Conservation (phyloP, 441 rosid genomes). For the Raphanus hybrid region DNA sequence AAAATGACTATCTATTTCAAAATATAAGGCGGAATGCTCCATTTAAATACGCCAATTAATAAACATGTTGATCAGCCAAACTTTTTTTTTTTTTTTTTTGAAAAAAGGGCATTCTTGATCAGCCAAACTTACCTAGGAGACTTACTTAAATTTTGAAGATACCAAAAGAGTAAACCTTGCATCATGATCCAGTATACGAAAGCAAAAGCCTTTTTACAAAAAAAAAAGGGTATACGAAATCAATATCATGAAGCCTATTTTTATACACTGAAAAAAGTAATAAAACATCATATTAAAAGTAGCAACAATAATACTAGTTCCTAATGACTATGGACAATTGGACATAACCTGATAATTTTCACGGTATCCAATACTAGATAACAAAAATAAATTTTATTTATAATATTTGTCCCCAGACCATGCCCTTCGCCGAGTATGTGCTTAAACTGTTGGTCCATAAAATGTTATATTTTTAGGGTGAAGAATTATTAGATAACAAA, state of each 20-base stretch:
- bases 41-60: neutral
- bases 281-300: constrained; percentile 36
- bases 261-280: constrained; percentile 41
- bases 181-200: constrained; percentile 24
- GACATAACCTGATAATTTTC: constrained; percentile 39
- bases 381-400: constrained; percentile 5
- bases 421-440: constrained; percentile 32
- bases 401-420: constrained; percentile 34
- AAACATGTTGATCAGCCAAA: neutral
- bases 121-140: constrained; percentile 1
- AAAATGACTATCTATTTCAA: neutral
- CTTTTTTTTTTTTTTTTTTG: neutral
- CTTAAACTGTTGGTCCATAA: constrained; percentile 36
- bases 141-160: constrained; percentile 1
- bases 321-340: constrained; percentile 28
- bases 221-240: neutral
- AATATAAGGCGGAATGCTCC: neutral
- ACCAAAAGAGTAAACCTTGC: constrained; percentile 14
- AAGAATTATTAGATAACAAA: constrained; percentile 30
- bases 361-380: constrained; percentile 38
- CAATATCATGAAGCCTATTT: constrained; percentile 16
- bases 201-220: constrained; percentile 4
- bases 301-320: constrained; percentile 34
- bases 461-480: constrained; percentile 24
- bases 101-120: neutral